A percentile compares a stretch with the other conserved stretches of the same genome.
These are phyloP conservation scores for Condylostoma magnum DNA, from an alignment of 169 alveolate species.

Conservation along the genomic window DNA sequence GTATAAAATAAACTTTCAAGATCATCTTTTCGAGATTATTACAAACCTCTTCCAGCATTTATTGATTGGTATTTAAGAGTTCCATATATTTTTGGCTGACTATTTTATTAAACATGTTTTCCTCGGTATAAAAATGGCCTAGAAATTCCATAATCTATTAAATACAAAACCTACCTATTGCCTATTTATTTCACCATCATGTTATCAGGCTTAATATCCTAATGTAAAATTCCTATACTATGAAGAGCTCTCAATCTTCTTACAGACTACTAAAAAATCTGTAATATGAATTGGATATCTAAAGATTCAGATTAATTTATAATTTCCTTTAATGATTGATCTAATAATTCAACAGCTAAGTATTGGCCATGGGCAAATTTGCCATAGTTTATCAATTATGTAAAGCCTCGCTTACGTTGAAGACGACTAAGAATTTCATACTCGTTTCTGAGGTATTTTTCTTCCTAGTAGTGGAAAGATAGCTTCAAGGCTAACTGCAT, in stretches of 20 bases:
- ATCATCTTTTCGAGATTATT: conserved; percentile 81
- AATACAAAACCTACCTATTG: conserved; percentile 33
- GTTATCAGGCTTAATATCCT: conserved; percentile 75
- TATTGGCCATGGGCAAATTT: not conserved
- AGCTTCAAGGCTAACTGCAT: not conserved
- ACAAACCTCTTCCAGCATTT: conserved; percentile 74
- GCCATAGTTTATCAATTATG: not conserved
- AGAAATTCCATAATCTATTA: conserved; percentile 70
- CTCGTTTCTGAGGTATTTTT: not conserved
- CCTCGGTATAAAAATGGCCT: conserved; percentile 53
- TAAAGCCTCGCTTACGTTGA: not conserved
- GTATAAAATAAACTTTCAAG: conserved; percentile 2
- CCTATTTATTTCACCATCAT: conserved; percentile 56
- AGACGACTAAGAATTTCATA: not conserved
- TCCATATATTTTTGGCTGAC: conserved; percentile 64
- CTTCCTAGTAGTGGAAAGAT: not conserved
- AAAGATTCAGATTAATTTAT: not conserved
- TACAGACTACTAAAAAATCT: not conserved
- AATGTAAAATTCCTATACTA: conserved; percentile 49
- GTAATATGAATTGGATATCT: not conserved
- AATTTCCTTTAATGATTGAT: conserved; percentile 23
- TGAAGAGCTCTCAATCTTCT: not conserved
- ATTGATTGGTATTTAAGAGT: conserved; percentile 77
- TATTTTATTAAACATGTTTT: conserved; percentile 61
- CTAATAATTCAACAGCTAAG: conserved; percentile 15